Evolutionary conservation across 2,329 filamentous ascomycete genomes (phyloP).

Genomic region (Diaporthe australafricana): DNA sequence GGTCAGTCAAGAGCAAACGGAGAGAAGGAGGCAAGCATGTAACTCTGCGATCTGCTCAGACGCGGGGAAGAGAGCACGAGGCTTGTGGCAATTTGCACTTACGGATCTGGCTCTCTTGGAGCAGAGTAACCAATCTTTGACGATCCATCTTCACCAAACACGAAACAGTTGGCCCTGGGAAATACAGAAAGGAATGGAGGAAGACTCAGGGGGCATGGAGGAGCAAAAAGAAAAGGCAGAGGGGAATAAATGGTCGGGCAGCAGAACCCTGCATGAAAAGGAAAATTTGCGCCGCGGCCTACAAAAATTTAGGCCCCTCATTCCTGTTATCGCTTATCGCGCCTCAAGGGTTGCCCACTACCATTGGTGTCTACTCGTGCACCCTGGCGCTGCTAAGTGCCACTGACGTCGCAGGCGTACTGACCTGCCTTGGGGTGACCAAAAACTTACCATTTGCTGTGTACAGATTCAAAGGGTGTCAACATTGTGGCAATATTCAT

Average conservation of each 20-base stretch:
- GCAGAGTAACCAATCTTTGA: slow-evolving; percentile 85
- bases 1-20: slow-evolving; percentile 49
- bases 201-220: slow-evolving; percentile 36
- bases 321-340: slow-evolving; percentile 12
- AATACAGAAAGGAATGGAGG: slow-evolving; percentile 39
- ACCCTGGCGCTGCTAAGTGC: background rate
- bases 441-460: background rate
- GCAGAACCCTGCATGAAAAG: slow-evolving; percentile 19
- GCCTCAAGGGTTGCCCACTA: background rate
- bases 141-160: slow-evolving; percentile 71
- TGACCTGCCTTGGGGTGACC: background rate
- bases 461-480: background rate
- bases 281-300: slow-evolving; percentile 15
- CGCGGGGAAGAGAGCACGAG: slow-evolving; percentile 25
- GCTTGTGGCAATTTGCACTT: slow-evolving; percentile 55
- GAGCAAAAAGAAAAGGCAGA: slow-evolving; percentile 36
- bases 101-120: slow-evolving; percentile 91
- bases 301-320: slow-evolving; percentile 26
- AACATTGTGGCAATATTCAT: background rate
- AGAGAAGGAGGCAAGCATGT: slow-evolving; percentile 10
- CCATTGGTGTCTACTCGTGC: background rate
- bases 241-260: slow-evolving; percentile 35
- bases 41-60: slow-evolving; percentile 35
- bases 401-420: background rate
- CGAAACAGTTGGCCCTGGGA: slow-evolving; percentile 40